These are phyloP conservation scores for Fusarium poae DNA, from an alignment of 2,329 filamentous ascomycete genomes.

Conservation along the genomic window DNA sequence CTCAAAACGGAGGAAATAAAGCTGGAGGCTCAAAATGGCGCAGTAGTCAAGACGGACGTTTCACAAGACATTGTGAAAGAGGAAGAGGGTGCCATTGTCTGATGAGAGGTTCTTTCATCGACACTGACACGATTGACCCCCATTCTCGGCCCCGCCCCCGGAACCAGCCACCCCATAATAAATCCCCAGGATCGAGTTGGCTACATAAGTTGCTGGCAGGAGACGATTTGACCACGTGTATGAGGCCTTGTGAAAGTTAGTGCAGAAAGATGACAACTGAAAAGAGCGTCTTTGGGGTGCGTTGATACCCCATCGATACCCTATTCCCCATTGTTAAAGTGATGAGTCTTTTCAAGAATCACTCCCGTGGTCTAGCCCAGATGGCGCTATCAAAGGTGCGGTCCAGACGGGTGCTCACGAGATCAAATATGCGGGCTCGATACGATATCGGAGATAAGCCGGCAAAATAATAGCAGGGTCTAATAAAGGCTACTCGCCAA, in stretches of 20 bases:
- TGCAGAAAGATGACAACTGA: conserved; percentile 10
- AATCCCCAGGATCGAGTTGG: conserved; percentile 28
- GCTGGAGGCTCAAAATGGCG: conserved; percentile 43
- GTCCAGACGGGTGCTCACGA: conserved; percentile 42
- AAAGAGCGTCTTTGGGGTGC: conserved; percentile 22
- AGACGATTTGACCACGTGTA: conserved; percentile 43
- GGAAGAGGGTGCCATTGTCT: conserved; percentile 49
- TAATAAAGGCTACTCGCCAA: conserved; percentile 5
- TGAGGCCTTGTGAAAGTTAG: conserved; percentile 23
- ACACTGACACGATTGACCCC: conserved; percentile 25
- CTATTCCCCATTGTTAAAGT: conserved; percentile 12
- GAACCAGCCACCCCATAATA: conserved; percentile 43
- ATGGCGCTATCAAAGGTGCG: conserved; percentile 38
- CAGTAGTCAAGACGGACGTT: conserved; percentile 45
- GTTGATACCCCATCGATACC: conserved; percentile 42
- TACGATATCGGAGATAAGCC: conserved; percentile 52
- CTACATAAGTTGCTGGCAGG: conserved; percentile 24
- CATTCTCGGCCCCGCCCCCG: conserved; percentile 41
- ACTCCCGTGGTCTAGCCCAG: conserved; percentile 17
- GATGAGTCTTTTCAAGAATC: conserved; percentile 12
- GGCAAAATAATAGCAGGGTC: conserved; percentile 29
- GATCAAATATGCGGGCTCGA: conserved; percentile 39
- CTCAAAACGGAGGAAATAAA: conserved; percentile 50
- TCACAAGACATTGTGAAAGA: conserved; percentile 46
- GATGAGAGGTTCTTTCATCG: conserved; percentile 14